Conservation (phyloP, 768 basidiomycete genomes). For the Suillus spraguei region DNA sequence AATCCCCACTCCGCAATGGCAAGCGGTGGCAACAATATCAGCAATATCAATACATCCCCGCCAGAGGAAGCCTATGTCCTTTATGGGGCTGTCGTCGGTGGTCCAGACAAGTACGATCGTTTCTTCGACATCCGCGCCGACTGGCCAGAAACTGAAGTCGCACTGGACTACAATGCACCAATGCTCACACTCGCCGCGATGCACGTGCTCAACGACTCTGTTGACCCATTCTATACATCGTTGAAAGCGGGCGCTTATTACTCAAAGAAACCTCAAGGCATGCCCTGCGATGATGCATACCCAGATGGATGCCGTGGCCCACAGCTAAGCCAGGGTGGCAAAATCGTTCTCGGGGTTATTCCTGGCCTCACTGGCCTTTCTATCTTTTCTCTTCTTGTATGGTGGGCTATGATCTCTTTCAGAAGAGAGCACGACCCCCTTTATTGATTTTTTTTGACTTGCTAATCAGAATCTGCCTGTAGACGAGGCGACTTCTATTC, state of each 20-base stretch:
- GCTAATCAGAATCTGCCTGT: background rate
- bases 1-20: conserved; percentile 93
- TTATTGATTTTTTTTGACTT: conserved; percentile 3
- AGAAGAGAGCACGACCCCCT: background rate
- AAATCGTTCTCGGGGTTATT: conserved; percentile 71
- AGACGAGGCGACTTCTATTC: background rate
- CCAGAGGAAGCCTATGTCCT: conserved; percentile 71
- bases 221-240: conserved; percentile 78
- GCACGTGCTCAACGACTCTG: conserved; percentile 64
- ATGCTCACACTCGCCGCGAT: conserved; percentile 85
- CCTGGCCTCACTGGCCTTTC: conserved; percentile 63
- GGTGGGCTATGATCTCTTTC: conserved; percentile 30
- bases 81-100: conserved; percentile 89
- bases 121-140: conserved; percentile 88
- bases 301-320: conserved; percentile 50
- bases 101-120: conserved; percentile 73
- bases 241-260: conserved; percentile 70
- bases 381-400: conserved; percentile 47
- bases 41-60: conserved; percentile 71
- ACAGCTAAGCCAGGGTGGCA: conserved; percentile 57
- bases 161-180: conserved; percentile 90
- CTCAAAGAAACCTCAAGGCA: conserved; percentile 60
- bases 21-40: conserved; percentile 76
- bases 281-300: conserved; percentile 80
- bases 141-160: conserved; percentile 89